These are phyloP conservation scores for Verticillium zaregamsianum DNA, from an alignment of 2,329 filamentous ascomycete genomes.

Conservation along the genomic window DNA sequence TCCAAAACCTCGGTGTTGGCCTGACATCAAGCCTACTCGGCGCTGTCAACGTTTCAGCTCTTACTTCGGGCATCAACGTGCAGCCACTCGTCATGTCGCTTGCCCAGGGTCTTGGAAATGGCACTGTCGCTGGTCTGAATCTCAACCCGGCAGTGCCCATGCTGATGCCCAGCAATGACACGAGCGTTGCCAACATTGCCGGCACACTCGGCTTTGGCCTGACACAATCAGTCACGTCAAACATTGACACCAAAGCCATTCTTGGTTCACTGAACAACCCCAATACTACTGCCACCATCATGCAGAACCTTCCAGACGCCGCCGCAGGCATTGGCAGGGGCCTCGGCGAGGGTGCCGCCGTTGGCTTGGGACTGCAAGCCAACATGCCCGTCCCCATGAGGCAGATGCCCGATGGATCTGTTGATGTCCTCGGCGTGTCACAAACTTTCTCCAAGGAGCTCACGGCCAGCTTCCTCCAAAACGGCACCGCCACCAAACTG, in stretches of 20 bases:
- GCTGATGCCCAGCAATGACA: conserved; percentile 14
- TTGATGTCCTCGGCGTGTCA: conserved; percentile 18
- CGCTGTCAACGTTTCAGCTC: conserved; percentile 15
- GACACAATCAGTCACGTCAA: conserved; percentile 18
- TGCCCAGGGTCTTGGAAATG: conserved; percentile 17
- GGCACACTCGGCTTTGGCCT: conserved; percentile 23
- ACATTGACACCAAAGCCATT: conserved; percentile 14
- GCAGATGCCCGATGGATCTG: conserved; percentile 14
- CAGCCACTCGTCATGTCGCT: conserved; percentile 16
- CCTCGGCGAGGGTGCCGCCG: conserved; percentile 17
- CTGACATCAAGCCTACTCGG: conserved; percentile 21
- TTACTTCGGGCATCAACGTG: conserved; percentile 9
- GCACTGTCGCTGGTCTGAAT: conserved; percentile 17
- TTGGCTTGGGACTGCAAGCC: conserved; percentile 23
- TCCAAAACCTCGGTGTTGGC: conserved; percentile 24
- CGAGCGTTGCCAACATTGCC: conserved; percentile 14
- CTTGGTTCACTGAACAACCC: conserved; percentile 7
- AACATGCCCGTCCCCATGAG: conserved; percentile 13
- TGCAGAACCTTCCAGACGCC: conserved; percentile 16
- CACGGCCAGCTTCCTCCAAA: conserved; percentile 24
- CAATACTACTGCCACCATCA: conserved; percentile 8
- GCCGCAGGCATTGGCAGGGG: conserved; percentile 23
- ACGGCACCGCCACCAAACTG: conserved; percentile 23
- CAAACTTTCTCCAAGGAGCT: conserved; percentile 22
- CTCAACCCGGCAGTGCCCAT: conserved; percentile 10